Evolutionary conservation across 2,329 filamentous ascomycete genomes (phyloP).

Genomic region (Mycosphaerelloides madeirae): DNA sequence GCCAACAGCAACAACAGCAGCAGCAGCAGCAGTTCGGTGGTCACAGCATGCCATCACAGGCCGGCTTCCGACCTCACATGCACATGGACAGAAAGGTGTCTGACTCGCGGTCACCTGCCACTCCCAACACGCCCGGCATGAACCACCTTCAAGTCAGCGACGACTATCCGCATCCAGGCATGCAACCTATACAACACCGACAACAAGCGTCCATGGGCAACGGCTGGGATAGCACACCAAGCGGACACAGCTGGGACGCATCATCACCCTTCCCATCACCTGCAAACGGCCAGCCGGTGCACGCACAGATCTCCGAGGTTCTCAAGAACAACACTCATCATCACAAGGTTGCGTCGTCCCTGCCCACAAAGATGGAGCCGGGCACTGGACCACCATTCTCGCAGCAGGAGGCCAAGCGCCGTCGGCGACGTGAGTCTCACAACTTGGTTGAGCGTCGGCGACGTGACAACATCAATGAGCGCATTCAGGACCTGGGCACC

Average conservation of each 20-base stretch:
- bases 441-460: conserved; percentile 93
- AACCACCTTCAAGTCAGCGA: conserved; percentile 66
- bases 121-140: conserved; percentile 76
- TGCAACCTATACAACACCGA: conserved; percentile 49
- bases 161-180: conserved; percentile 36
- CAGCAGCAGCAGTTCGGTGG: conserved; percentile 35
- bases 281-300: conserved; percentile 57
- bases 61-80: conserved; percentile 30
- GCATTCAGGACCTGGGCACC: conserved; percentile 92
- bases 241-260: conserved; percentile 68
- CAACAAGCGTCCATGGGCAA: conserved; percentile 48
- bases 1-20: conserved; percentile 39
- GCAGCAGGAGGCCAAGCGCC: conserved; percentile 88
- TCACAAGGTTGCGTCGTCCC: conserved; percentile 50
- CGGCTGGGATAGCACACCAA: conserved; percentile 82
- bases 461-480: conserved; percentile 96
- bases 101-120: conserved; percentile 73
- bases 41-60: conserved; percentile 31
- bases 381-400: conserved; percentile 53
- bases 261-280: conserved; percentile 91
- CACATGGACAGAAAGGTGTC: conserved; percentile 59
- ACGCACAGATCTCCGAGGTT: conserved; percentile 79
- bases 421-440: conserved; percentile 86
- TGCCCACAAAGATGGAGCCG: conserved; percentile 77
- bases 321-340: conserved; percentile 75